Base-by-base conservation (phyloP, 2,329 filamentous ascomycete species). In the Ophiocordyceps unilateralis region DNA sequence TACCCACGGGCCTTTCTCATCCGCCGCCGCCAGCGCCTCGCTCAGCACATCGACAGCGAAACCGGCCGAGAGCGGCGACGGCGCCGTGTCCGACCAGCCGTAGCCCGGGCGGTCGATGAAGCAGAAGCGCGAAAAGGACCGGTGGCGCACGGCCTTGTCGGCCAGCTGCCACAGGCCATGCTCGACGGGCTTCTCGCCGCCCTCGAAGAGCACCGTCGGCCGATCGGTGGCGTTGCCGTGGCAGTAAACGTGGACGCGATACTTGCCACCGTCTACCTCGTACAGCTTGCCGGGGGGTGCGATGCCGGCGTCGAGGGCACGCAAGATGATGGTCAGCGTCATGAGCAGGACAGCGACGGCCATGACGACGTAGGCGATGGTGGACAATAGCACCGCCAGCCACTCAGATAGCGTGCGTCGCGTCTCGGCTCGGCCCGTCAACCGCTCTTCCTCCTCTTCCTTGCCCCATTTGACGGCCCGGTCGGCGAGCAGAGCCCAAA, bases 91-190 rank as follows among this genome's bases (percentile, higher is more conserved):
- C 40, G 74, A 78, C 69, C 86, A 94, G 7, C 74, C 89, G 44
- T 89, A 74, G 1, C 91, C 91, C 1, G 91, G 91, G 20, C 91
- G 81, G 58, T 98, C 91, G 57, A 85, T 88, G 61, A 94, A 95
- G 69, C 91, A 98, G 65, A 93, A 96, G 46, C 89, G 78, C 44
- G 70, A 67, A 52, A 98, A 91, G 39, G 81, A 83, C 34, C 85
- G 84, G 53, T 91, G 91, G 49, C 76, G 69, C 49, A 87, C 68
- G 1, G 83, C 78, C 44, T 78, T 70, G 46, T 87, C 76, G 11
- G 86, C 83, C 64, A 93, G 85, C 43, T 79, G 73, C 64, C 87
- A 82, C 44, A 98, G 70, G 7, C 81, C 77, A 51, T 83, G 67
- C 58, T 93, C 87, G 15, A 86, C 79, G 0, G 89, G 79, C 20